Evolutionary conservation across 2,329 filamentous ascomycete species (phyloP), one percentile per base, ranked within the genome.

Genomic region (Aphanoascus verrucosus): DNA sequence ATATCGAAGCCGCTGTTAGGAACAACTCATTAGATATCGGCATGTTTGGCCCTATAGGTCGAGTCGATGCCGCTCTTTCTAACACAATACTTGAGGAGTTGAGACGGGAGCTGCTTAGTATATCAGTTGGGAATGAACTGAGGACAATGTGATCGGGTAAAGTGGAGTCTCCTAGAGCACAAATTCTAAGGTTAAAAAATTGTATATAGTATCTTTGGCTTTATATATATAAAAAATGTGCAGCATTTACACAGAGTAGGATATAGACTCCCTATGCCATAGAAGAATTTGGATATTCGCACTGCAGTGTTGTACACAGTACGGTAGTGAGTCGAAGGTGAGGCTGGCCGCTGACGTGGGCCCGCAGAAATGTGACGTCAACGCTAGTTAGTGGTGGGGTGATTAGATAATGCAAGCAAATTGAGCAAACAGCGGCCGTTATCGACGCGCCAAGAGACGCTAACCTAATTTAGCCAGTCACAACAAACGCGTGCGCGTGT

Each of bases 1-100:
- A 82, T 61, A 61, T 82, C 11, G 79, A 82, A 65, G 72, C 74
- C 7, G 76, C 76, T 7, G 63, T 80, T 15, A 63, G 69, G 6
- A 63, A 73, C 35, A 73, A 74, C n/a, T 63, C 59, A 5, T 62
- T 82, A 54, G 74, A 77, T 58, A 66, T 81, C 41, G 78, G 78
- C 12, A 60, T 80, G 6, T 81, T 81, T 63, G 73, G 68, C 17
- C 70, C 73, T 3, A 64, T 64, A 38, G 66, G 66, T 31, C 55
- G 56, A 19, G 34, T 62, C 15, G 40, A 41, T 43, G 34, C 51
- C n/a, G 14, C 23, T 20, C 48, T 53, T 38, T 56, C 57, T 2
- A 54, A 57, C 31, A 44, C 35, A 2, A 51, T 62, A 31, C 42
- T 63, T 9, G 43, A 54, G 31, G 56, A 52, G 15, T 20, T 64